A percentile compares a stretch with the other conserved stretches of the same genome.
These are phyloP conservation scores for Malus asiatica DNA, from an alignment of 306 rosid species.

Conservation along the genomic window DNA sequence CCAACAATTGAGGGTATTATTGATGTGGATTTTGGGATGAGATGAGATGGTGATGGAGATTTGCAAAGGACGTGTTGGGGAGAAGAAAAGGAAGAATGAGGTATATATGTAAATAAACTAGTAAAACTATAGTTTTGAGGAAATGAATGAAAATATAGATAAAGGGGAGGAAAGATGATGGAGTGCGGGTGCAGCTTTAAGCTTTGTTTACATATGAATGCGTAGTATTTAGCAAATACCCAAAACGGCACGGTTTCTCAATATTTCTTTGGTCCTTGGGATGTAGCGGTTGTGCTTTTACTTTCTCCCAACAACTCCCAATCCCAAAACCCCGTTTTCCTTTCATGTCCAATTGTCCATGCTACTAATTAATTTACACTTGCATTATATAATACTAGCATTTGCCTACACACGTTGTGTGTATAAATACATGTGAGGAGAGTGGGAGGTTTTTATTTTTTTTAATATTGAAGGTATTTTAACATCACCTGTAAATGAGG, in stretches of 20 bases:
- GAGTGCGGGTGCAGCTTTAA: slow-evolving; percentile 46
- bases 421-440: no score
- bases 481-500: no score
- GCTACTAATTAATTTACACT: not conserved
- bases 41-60: slow-evolving; percentile 25
- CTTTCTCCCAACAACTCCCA: slow-evolving; percentile 31
- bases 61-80: slow-evolving; percentile 23
- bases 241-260: slow-evolving; percentile 88
- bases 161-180: slow-evolving; percentile 16
- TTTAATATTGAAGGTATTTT: no score
- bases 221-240: slow-evolving; percentile 31
- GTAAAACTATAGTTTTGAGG: not conserved
- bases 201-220: not conserved
- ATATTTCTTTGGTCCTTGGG: slow-evolving; percentile 38
- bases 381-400: not conserved
- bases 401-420: no score
- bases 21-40: not conserved
- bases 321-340: slow-evolving; percentile 39
- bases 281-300: slow-evolving; percentile 30
- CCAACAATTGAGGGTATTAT: not conserved
- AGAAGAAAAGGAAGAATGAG: slow-evolving; percentile 15
- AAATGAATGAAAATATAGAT: slow-evolving; percentile 9
- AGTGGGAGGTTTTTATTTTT: no score
- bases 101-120: not conserved
- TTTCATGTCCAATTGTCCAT: not conserved